Evolutionary conservation across 805 yeast genomes (phyloP), one percentile per base, ranked within the genome.

Genomic region (Peterozyma toletana): DNA sequence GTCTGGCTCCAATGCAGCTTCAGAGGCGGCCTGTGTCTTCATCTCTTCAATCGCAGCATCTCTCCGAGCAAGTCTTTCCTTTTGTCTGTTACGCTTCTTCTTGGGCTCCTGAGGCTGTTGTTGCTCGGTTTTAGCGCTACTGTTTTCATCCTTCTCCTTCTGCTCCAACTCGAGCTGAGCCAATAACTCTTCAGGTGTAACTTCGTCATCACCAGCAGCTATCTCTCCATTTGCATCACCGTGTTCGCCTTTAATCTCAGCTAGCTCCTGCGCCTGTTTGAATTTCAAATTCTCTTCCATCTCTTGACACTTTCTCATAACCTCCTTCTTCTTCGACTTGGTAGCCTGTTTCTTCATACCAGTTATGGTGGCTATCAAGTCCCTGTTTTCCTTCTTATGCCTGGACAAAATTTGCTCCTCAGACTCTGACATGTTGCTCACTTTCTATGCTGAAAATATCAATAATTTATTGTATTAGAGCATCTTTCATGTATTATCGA

Each of bases 271-370:
- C 31, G 64, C 64, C 37, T 88, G 96, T 42, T 64, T 71, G 17
- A 45, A 53, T 45, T 75, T 74, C 53, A 87, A 57, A 10, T 70
- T 75, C 2, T 62, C 62, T 53, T 85, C 87, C 66, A 87, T 52
- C 37, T 71, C 76, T 35, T 68, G 68, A 52, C 90, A 81, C 53
- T 77, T 76, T 42, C 68, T 68, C 50, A 70, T 60, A 9, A 87
- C 81, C 48, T 77, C 78, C 59, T 83, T 85, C 52, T 84, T 75
- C 41, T 81, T 85, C 40, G 88, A 82, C 56, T 87, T 86, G 14
- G 87, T 78, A 2, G 91, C 90, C 60, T 83, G 91, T 54, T 86
- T 86, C 64, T 83, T 86, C 71, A 89, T 62, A 2, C 85, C 83
- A 2, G 95, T 87, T 30, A 79, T 68, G 30, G 75, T 72, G 9